Evolutionary conservation across 2,329 filamentous ascomycete genomes (phyloP), one percentile per base, ranked within the genome.

Genomic region (Aspergillus thermomutatus): DNA sequence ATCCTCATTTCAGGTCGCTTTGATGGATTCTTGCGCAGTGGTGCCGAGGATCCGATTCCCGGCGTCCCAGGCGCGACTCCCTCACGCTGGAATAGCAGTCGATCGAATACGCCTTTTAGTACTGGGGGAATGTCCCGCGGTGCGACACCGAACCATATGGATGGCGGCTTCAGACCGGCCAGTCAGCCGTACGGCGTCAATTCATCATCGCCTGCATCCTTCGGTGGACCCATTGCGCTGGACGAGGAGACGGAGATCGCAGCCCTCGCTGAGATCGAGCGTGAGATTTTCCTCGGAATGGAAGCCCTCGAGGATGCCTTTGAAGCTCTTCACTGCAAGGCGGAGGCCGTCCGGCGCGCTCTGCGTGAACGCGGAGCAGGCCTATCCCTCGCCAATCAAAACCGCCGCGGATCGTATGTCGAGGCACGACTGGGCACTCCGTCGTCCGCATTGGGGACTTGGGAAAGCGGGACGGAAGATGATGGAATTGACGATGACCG

Each of bases 231-330:
- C 2, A 92, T 97, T 3, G 92, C 92, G 3, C 85, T 96, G 57
- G 93, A 97, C 70, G 93, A 97, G 73, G 93, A 97, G 68, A 91
- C 90, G 53, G 93, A 97, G 72, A 92, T 97, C 66, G 90, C 90
- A 0, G 89, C 90, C 1, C 82, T 97, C 5, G 91, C 91, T 7
- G 93, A 97, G 75, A 87, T 97, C 41, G 93, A 97, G 75, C 86
- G 92, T 6, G 91, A 96, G 68, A 96, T 97, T 56, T 97, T 93
- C 75, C 83, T 86, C 34, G 91, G 92, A 60, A 97, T 97, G 93
- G 93, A 97, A 75, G 87, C 87, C 0, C 83, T 97, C 25, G 93
- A 97, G 74, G 91, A 97, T 69, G 92, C 92, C 0, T 97, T 97
- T 66, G 93, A 97, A 76, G 86, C 85, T 27, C 81, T 97, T n/a